Conservation (phyloP, 1,284 basidiomycete genomes). For the Apiotrichum akiyoshidainum region DNA sequence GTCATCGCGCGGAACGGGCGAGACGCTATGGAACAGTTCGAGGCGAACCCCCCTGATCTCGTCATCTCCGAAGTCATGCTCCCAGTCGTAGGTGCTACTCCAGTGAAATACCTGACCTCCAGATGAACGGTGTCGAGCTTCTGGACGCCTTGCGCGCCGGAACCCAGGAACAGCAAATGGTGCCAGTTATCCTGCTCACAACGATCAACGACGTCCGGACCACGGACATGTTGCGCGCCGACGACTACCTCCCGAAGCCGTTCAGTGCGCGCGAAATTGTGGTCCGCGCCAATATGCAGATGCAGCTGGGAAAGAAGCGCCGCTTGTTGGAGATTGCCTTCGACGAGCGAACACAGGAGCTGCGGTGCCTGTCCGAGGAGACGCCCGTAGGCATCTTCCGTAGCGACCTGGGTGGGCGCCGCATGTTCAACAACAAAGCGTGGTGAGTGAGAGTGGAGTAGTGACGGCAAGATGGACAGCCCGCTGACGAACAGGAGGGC, state of each 20-base stretch:
- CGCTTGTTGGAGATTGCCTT: slow-evolving; percentile 40
- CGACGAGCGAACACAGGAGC: slow-evolving; percentile 42
- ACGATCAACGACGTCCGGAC: slow-evolving; percentile 37
- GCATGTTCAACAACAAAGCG: slow-evolving; percentile 36
- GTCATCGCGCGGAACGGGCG: slow-evolving; percentile 50
- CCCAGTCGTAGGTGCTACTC: slow-evolving; percentile 35
- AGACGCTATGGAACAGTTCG: slow-evolving; percentile 46
- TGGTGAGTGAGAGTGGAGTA: slow-evolving; percentile 35
- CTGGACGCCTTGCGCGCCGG: slow-evolving; percentile 26
- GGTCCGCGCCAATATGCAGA: slow-evolving; percentile 46
- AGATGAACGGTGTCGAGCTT: slow-evolving; percentile 41
- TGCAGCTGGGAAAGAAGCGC: slow-evolving; percentile 44
- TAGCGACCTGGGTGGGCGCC: slow-evolving; percentile 31
- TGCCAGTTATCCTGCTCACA: slow-evolving; percentile 44
- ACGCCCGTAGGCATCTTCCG: slow-evolving; percentile 45
- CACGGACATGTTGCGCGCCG: slow-evolving; percentile 46
- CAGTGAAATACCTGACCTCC: background rate
- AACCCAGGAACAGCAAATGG: slow-evolving; percentile 21
- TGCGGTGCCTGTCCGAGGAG: slow-evolving; percentile 38
- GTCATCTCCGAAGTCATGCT: slow-evolving; percentile 53
- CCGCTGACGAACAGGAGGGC: slow-evolving; percentile 34
- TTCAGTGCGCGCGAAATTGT: slow-evolving; percentile 43
- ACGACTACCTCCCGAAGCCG: slow-evolving; percentile 48
- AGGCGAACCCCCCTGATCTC: slow-evolving; percentile 30
- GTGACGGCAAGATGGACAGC: slow-evolving; percentile 29